Percentiles rank a stretch among this genome's conserved stretches.
Conservation (phyloP, 164 flowering plant genomes). For the Nymphaea colorata region DNA sequence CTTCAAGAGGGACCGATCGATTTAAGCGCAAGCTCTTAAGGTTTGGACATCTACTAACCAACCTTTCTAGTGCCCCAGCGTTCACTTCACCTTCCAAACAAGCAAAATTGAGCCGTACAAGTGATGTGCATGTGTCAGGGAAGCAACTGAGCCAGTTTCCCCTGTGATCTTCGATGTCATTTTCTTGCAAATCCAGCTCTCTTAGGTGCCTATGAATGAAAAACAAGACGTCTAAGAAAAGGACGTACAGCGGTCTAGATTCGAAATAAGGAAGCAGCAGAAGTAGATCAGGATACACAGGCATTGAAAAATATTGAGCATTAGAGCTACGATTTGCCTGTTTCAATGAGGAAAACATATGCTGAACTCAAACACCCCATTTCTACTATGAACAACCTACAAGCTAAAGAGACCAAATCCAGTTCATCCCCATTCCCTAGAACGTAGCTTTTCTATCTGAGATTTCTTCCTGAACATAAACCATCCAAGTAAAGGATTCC, state of each 20-base stretch:
- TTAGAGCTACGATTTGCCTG: too few species aligned
- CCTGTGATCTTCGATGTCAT: slow-evolving; percentile 59
- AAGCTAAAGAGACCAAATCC: too few species aligned
- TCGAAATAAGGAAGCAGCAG: too few species aligned
- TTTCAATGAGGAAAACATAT: too few species aligned
- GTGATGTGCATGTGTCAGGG: slow-evolving; percentile 64
- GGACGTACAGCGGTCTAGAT: background rate
- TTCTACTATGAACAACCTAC: too few species aligned
- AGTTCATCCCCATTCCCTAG: too few species aligned
- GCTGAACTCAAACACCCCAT: too few species aligned
- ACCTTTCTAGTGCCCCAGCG: slow-evolving; percentile 57
- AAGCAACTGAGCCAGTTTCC: slow-evolving; percentile 84
- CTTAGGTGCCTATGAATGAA: slow-evolving; percentile 37
- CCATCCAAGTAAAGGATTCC: too few species aligned
- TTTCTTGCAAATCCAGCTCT: slow-evolving; percentile 83
- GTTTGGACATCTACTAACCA: slow-evolving; percentile 67
- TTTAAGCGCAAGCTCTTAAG: slow-evolving; percentile 57
- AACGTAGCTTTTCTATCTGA: too few species aligned
- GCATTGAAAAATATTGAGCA: too few species aligned
- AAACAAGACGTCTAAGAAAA: background rate
- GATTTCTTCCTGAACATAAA: too few species aligned
- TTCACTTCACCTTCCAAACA: slow-evolving; percentile 74
- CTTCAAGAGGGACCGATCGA: slow-evolving; percentile 49
- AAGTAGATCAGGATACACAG: too few species aligned
- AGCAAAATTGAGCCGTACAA: slow-evolving; percentile 69